Evolutionary conservation across 306 rosid genomes (phyloP), one percentile per base, ranked within the genome.

Genomic region (Sesbania bispinosa): DNA sequence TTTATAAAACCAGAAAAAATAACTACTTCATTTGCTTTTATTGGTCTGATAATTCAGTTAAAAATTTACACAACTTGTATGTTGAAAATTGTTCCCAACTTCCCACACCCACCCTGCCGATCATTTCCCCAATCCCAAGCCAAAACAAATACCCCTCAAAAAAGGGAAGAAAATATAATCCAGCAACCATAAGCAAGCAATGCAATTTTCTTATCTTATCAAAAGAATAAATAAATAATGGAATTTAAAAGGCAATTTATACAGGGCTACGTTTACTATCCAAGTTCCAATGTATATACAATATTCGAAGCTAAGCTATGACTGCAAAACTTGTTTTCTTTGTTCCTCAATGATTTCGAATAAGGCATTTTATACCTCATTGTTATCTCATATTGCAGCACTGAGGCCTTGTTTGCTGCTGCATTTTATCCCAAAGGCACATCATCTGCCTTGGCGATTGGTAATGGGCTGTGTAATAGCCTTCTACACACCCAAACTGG

Each of bases 391-490:
- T 87, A 70, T 84, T 84, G 90, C 97, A 92, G 79, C 97, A 92
- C 65, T 74, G 85, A 19, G 97, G 94, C 35, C 23, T 61, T 77
- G 74, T 78, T 4, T 60, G 80, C 70, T 5, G 70, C 57, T 81
- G 82, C 76, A 87, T 73, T 72, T 84, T 89, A 38, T 85, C 81
- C 97, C 97, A 92, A 78, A 92, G 36, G 80, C 97, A 92, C 19
- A 76, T 76, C 94, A 92, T 87, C 78, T 92, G 97, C 82, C 97
- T 81, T 4, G 97, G 97, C 4, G 96, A 92, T 81, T 92, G 97
- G 71, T 92, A 92, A 83, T 92, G 97, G 5, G 97, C 96, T n/a
- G 94, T 89, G 36, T 52, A 71, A 70, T 92, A 92, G 38, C 42
- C 84, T 77, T 89, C 96, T 36, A 92, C 41, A 82, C 97, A 92